phyloP scores from a whole-genome alignment of 441 rosid species.

The Capsella rubella region DNA sequence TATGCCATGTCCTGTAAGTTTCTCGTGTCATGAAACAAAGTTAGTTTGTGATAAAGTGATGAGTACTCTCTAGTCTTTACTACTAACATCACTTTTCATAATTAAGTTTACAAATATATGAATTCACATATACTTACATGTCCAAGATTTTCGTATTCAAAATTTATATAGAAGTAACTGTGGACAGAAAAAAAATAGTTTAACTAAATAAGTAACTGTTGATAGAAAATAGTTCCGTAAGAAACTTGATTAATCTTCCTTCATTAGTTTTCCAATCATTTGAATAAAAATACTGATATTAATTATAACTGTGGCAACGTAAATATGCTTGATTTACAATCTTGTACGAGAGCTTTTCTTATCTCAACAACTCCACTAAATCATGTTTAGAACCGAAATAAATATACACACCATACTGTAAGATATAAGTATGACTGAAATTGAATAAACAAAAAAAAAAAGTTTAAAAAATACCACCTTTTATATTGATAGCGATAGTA shows the following conservation, averaged over 20 bases:
- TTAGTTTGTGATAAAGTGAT: not conserved
- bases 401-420: not conserved
- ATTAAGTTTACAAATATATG: not conserved
- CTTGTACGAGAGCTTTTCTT: constrained; percentile 22
- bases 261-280: not conserved
- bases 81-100: not conserved
- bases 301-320: constrained; percentile 24
- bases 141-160: too few relatives aligned
- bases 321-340: constrained; percentile 42
- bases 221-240: not conserved
- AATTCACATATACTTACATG: not conserved
- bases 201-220: not conserved
- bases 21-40: not conserved
- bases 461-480: constrained; percentile 1
- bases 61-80: not conserved
- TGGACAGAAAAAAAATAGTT: not conserved
- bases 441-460: not conserved
- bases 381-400: constrained; percentile 22
- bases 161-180: too few relatives aligned
- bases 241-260: too few relatives aligned
- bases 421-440: constrained; percentile 6
- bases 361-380: constrained; percentile 46
- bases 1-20: not conserved
- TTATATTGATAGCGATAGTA: constrained; percentile 33
- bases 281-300: not conserved